These are phyloP conservation scores for Cladosporium sp. DNA, from an alignment of 2,329 filamentous ascomycete genomes.

Conservation along the genomic window DNA sequence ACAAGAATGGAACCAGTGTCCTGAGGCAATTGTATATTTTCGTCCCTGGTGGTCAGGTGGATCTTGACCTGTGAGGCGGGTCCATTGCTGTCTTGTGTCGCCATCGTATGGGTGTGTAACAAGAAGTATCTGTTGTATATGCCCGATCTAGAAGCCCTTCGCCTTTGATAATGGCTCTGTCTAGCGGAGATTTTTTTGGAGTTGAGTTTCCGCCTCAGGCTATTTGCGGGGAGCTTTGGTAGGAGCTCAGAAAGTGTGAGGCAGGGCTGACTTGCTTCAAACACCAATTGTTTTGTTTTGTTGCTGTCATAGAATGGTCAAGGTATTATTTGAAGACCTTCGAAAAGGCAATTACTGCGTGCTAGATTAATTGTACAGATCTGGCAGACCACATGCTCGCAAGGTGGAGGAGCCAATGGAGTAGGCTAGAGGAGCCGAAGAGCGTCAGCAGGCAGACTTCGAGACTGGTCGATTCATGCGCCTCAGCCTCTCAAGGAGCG, in stretches of 20 bases:
- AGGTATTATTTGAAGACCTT: background rate
- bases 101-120: background rate
- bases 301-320: no score
- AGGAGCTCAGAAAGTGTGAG: background rate
- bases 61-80: slow-evolving; percentile 51
- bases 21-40: slow-evolving; percentile 55
- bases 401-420: background rate
- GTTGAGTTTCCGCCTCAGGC: background rate
- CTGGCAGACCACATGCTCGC: background rate
- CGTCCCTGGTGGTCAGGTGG: slow-evolving; percentile 54
- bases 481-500: background rate
- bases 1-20: slow-evolving; percentile 58
- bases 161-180: slow-evolving; percentile 5
- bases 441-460: background rate
- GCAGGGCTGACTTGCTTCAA: background rate
- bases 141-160: slow-evolving; percentile 1
- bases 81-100: slow-evolving; percentile 1
- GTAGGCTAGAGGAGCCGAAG: background rate
- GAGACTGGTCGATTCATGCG: background rate
- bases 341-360: background rate
- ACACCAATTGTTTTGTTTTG: background rate
- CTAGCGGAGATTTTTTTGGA: slow-evolving; percentile 18
- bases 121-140: background rate
- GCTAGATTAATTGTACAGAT: background rate
- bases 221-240: background rate